Base-by-base conservation (phyloP, 2,329 filamentous ascomycete genomes). In the Sarocladium oryzae region DNA sequence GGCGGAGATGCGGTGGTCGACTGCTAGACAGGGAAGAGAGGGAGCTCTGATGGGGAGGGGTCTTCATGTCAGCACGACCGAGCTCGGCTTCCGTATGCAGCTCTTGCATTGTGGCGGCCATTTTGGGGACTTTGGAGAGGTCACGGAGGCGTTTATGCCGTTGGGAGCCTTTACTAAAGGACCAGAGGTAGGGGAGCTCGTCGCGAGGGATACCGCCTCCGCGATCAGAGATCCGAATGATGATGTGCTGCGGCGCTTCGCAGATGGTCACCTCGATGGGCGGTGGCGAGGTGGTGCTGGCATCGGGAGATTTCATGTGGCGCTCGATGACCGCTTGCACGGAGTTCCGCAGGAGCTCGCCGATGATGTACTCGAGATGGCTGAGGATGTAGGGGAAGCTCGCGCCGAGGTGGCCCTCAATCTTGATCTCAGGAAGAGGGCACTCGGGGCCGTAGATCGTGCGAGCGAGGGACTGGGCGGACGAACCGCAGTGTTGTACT, bases 381-480 rank as follows among this genome's bases (percentile, higher is more conserved):
- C 86, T 93, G 49, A 96, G 80, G 56, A 99, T 97, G 63, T 96
- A 99, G 1, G 95, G 93, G 63, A 99, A 99, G 28, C 85, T 95
- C 4, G 91, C 91, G 26, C 88, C 83, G 2, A 93, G 76, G 63
- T 99, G 90, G 20, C 95, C 93, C 55, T 86, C 79, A 52, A 99
- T 77, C 43, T 79, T 81, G 67, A 99, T 88, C 56, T 90, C 82
- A 4, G 93, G 93, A 2, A 99, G 78, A 49, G 77, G 72, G 1
- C 84, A 78, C 51, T 84, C 76, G 1, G 84, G 75, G 1, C 87
- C 88, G 60, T 95, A 91, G 49, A 86, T 86, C 52, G 84, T 79
- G 55, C 79, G 79, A 52, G 89, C 85, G 49, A 97, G 80, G 38
- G 85, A 78, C 56, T 84, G 82, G 16, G 91, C 85, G 30, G 89